Conservation (phyloP, 2,329 filamentous ascomycete genomes). For the Davidsoniella neocaledoniae region DNA sequence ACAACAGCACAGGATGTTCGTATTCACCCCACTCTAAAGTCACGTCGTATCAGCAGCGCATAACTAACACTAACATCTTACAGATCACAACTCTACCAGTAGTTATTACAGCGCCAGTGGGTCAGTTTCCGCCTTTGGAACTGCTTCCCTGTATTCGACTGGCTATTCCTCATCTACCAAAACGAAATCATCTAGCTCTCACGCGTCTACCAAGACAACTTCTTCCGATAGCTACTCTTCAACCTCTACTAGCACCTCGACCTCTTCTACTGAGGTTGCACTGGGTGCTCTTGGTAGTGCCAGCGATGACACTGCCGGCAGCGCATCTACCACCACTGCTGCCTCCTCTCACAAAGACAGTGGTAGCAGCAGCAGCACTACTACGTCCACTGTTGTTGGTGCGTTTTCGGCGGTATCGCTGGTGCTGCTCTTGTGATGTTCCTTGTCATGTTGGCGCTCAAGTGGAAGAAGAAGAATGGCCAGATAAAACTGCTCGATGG, state of each 20-base stretch:
- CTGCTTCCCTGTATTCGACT: too few species aligned
- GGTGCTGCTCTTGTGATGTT: conserved; percentile 40
- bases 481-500: conserved; percentile 27
- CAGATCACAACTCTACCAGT: not conserved
- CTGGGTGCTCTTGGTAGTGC: conserved; percentile 14
- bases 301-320: not conserved
- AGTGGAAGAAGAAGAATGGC: conserved; percentile 36
- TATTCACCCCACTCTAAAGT: not conserved
- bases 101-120: not conserved
- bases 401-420: conserved; percentile 40
- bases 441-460: conserved; percentile 34
- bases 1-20: conserved; percentile 5
- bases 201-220: not conserved
- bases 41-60: not conserved
- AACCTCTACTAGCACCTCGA: not conserved
- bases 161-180: too few species aligned
- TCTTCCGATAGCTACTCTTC: not conserved
- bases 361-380: conserved; percentile 6
- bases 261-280: conserved; percentile 5
- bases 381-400: conserved; percentile 27
- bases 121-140: not conserved
- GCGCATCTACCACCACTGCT: conserved; percentile 5
- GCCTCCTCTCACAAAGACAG: conserved; percentile 13
- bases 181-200: too few species aligned
- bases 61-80: not conserved